Conservation (phyloP, 176 grass and related monocot species). For the Ensete glaucum region DNA sequence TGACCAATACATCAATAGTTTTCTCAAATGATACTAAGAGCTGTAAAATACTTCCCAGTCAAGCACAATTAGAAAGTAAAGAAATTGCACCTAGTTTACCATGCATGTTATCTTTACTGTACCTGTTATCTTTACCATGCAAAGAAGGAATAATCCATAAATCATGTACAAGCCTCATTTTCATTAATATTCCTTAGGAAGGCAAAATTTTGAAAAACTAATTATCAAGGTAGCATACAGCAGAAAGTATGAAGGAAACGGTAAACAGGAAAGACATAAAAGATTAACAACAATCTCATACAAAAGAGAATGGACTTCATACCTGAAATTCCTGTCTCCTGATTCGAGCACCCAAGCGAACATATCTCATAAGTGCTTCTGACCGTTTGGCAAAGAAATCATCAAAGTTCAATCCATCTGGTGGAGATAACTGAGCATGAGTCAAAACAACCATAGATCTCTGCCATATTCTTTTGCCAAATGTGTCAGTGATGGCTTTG, state of each 20-base stretch:
- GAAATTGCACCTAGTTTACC: no score
- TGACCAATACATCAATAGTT: no score
- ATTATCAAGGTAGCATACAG: background rate
- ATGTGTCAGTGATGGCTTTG: constrained; percentile 19
- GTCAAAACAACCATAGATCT: constrained; percentile 23
- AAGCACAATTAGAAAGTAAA: no score
- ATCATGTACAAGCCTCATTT: background rate
- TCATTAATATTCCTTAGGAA: background rate
- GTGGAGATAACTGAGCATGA: constrained; percentile 23
- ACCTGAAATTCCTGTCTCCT: constrained; percentile 14
- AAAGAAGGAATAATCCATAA: no score
- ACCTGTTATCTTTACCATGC: no score
- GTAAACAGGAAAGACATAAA: background rate
- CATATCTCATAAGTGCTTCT: constrained; percentile 17
- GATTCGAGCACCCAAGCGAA: constrained; percentile 13
- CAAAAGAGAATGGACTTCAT: background rate
- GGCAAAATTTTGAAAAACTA: background rate
- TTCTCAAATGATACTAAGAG: no score
- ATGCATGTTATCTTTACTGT: no score
- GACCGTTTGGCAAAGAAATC: constrained; percentile 22
- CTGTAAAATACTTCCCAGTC: no score
- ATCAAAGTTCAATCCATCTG: constrained; percentile 22
- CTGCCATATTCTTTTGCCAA: constrained; percentile 23
- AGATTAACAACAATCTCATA: background rate
- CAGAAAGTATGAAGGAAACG: background rate